Conservation (phyloP, 306 rosid species). For the Castanea sativa region DNA sequence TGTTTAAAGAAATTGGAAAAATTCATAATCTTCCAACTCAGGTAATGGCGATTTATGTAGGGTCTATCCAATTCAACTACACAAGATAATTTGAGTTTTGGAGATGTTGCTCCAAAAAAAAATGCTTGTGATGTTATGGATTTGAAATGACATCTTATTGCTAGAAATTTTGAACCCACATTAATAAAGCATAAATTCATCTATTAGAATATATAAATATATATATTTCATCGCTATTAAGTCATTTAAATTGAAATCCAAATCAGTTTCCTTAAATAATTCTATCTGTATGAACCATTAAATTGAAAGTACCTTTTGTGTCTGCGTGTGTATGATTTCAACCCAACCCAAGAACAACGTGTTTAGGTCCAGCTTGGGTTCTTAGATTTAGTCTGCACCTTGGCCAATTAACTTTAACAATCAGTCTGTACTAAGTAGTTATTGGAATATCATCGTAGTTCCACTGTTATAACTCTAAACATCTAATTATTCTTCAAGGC, state of each 20-base stretch:
- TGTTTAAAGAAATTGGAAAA: slow-evolving; percentile 80
- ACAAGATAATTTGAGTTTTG: too few relatives aligned
- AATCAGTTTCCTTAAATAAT: too few relatives aligned
- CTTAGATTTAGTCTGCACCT: background rate
- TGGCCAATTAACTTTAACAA: background rate
- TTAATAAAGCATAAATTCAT: too few relatives aligned
- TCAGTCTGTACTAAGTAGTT: background rate
- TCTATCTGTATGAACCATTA: background rate
- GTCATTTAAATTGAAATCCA: too few relatives aligned
- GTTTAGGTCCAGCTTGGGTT: background rate
- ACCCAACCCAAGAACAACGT: background rate
- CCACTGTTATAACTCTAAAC: background rate
- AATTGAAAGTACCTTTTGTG: background rate
- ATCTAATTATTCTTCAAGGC: background rate
- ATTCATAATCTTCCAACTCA: slow-evolving; percentile 83
- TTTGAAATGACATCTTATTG: too few relatives aligned
- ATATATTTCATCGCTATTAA: too few relatives aligned
- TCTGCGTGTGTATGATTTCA: background rate
- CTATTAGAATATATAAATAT: too few relatives aligned
- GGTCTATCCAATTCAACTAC: slow-evolving; percentile 1
- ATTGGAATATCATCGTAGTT: background rate
- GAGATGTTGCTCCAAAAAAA: too few relatives aligned
- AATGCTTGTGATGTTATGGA: too few relatives aligned
- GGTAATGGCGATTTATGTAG: slow-evolving; percentile 35
- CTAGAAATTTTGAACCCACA: too few relatives aligned